These are phyloP conservation scores for Quercus cerris DNA, from an alignment of 306 rosid genomes.

Conservation along the genomic window DNA sequence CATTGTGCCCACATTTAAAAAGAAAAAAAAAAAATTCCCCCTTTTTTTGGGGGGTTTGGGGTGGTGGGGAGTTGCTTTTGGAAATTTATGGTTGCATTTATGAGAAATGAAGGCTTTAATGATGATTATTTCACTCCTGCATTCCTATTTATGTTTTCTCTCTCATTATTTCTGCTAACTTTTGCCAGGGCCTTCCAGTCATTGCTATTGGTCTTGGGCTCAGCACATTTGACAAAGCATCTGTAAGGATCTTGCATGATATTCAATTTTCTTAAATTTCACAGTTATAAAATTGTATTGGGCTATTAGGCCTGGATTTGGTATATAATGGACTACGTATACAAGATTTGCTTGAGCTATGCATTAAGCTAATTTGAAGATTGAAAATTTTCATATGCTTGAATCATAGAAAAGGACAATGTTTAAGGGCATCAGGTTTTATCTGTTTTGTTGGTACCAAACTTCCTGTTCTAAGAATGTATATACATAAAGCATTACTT, in stretches of 20 bases:
- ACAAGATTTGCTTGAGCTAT: not conserved
- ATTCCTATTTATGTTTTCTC: conserved; percentile 6
- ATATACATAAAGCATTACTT: no score
- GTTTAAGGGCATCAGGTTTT: no score
- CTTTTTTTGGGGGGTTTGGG: not conserved
- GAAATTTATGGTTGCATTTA: not conserved
- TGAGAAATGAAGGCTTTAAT: not conserved
- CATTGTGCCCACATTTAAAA: no score
- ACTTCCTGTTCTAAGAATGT: no score
- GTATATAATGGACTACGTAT: conserved; percentile 1
- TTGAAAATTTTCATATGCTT: not conserved
- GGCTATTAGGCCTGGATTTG: not conserved
- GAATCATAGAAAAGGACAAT: no score
- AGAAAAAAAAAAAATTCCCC: no score
- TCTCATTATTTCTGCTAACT: conserved; percentile 15
- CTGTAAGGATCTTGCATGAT: conserved; percentile 57
- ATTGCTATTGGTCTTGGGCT: conserved; percentile 87
- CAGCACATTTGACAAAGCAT: conserved; percentile 90
- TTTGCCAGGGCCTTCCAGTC: conserved; percentile 80
- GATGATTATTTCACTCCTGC: not conserved
- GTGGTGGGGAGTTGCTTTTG: not conserved
- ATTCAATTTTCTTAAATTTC: conserved; percentile 14
- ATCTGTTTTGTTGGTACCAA: no score
- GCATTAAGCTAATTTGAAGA: not conserved
- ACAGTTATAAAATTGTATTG: not conserved